A percentile compares a stretch with the other conserved stretches of the same genome.
Evolutionary conservation across 2,329 filamentous ascomycete species (phyloP).

Genomic region (Harringtonia lauricola): DNA sequence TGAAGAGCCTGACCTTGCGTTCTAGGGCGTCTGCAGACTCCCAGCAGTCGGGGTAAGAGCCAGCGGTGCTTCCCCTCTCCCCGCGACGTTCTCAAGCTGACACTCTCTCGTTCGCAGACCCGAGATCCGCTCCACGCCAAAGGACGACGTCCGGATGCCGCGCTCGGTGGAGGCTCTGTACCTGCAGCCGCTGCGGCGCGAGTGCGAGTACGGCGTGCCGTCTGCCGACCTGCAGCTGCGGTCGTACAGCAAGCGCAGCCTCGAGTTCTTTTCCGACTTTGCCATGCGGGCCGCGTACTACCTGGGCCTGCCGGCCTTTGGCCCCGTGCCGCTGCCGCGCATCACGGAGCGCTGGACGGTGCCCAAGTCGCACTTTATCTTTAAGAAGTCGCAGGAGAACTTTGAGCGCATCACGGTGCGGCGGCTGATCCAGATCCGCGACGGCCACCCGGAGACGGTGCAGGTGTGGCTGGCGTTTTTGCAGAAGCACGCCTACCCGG

Average conservation of each 20-base stretch:
- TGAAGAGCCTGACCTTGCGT: too few species aligned
- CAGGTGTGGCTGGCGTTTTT: slow-evolving; percentile 89
- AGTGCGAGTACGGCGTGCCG: slow-evolving; percentile 65
- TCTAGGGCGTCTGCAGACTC: too few species aligned
- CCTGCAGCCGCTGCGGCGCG: slow-evolving; percentile 69
- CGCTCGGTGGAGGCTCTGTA: slow-evolving; percentile 78
- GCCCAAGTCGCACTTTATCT: slow-evolving; percentile 77
- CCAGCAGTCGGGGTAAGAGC: too few species aligned
- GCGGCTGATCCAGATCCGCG: slow-evolving; percentile 81
- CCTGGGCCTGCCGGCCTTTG: slow-evolving; percentile 72
- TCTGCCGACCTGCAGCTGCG: slow-evolving; percentile 87
- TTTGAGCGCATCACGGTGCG: slow-evolving; percentile 86
- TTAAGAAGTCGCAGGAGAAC: slow-evolving; percentile 97
- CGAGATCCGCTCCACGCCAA: too few species aligned
- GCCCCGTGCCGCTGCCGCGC: slow-evolving; percentile 75
- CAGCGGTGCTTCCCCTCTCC: too few species aligned
- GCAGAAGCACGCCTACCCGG: slow-evolving; percentile 84
- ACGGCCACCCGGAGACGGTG: slow-evolving; percentile 80
- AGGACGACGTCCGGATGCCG: slow-evolving; percentile 49
- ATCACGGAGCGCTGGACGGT: slow-evolving; percentile 94
- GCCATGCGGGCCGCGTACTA: slow-evolving; percentile 92
- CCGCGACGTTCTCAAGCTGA: too few species aligned
- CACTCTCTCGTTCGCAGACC: too few species aligned
- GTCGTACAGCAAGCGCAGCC: slow-evolving; percentile 79
- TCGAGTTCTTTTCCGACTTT: slow-evolving; percentile 93